Base-by-base conservation (phyloP, 2,329 filamentous ascomycete genomes). In the Talaromyces sp. region DNA sequence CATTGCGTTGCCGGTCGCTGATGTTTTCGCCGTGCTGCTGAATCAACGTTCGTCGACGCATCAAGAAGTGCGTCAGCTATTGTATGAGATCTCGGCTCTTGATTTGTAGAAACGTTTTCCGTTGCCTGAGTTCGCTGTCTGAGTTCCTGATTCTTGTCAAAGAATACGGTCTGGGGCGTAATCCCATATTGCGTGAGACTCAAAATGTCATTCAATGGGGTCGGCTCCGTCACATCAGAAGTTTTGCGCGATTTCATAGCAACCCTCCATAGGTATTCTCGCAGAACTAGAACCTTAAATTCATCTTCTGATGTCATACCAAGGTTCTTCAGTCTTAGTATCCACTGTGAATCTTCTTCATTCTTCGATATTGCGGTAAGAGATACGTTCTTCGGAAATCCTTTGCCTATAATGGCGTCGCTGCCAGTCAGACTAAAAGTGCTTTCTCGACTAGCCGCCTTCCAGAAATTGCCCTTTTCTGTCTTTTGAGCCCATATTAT, bases 291-390 rank as follows among this genome's bases (percentile, higher is more conserved):
- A 2, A 99, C 80, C 76, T 99, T 98, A 73, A 90, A 87, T 69
- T 99, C 95, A 70, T 99, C 94, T 52, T 97, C 93, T 0, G 83
- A 73, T 1, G 84, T 82, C 81, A 99, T 87, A 0, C 95, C 95
- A 49, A 96, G 87, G 68, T 92, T 96, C 60, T 91, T 87, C 57
- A 99, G 80, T 68, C 92, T 90, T 14, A 86, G 83, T n/a, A 99
- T 81, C 93, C 95, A 98, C 70, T 93, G 87, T 68, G 97, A 93
- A 73, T 99, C 95, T 75, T 98, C 94, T 9, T 96, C 93, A 69
- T 93, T 97, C 73, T 88, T 93, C 0, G 85, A 79, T 3, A 90
- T 80, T 69, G 86, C 87, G 68, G 82, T 84, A 33, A 95, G 78
- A 10, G 87, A 69, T 58, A 73, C 67, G 84, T 75, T 67, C 89